A percentile compares a stretch with the other conserved stretches of the same genome.
Conservation (phyloP, 345 rosid genomes). For the Aethionema arabicum region DNA sequence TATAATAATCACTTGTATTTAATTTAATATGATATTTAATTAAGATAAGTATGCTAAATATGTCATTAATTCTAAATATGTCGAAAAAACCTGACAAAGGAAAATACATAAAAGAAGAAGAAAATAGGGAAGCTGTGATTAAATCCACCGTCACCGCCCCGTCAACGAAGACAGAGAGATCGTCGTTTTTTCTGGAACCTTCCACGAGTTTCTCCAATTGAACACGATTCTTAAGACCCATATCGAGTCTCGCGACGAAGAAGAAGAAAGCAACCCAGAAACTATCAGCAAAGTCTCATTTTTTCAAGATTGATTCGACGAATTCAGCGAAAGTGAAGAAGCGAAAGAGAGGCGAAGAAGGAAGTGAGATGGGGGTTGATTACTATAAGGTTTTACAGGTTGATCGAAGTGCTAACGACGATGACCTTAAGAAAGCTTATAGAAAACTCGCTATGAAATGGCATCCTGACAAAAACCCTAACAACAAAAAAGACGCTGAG, state of each 20-base stretch:
- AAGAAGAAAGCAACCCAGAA: conserved; percentile 11
- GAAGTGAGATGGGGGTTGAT: conserved; percentile 55
- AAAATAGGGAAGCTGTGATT: conserved; percentile 14
- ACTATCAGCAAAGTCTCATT: not conserved
- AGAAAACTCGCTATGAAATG: conserved; percentile 50
- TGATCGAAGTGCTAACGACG: conserved; percentile 53
- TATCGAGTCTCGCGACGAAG: conserved; percentile 1
- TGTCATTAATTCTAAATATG: not conserved
- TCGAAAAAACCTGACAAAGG: not conserved
- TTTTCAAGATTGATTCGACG: not conserved
- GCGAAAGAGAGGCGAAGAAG: conserved; percentile 32
- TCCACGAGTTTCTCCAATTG: conserved; percentile 20
- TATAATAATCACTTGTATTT: too few species aligned
- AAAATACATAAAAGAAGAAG: not conserved
- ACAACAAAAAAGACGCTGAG: conserved; percentile 63
- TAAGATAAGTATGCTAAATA: too few species aligned
- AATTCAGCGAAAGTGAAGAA: conserved; percentile 29
- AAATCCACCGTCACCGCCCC: conserved; percentile 20
- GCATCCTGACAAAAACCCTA: conserved; percentile 46
- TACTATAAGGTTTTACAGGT: conserved; percentile 60
- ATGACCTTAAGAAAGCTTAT: conserved; percentile 66
- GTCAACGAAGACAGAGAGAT: conserved; percentile 24
- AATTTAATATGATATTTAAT: too few species aligned
- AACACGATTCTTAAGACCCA: conserved; percentile 3
- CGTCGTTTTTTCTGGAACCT: conserved; percentile 37